phyloP scores from a whole-genome alignment of 371 early-diverging fungal genomes.

The Haplosporangium sp. region DNA sequence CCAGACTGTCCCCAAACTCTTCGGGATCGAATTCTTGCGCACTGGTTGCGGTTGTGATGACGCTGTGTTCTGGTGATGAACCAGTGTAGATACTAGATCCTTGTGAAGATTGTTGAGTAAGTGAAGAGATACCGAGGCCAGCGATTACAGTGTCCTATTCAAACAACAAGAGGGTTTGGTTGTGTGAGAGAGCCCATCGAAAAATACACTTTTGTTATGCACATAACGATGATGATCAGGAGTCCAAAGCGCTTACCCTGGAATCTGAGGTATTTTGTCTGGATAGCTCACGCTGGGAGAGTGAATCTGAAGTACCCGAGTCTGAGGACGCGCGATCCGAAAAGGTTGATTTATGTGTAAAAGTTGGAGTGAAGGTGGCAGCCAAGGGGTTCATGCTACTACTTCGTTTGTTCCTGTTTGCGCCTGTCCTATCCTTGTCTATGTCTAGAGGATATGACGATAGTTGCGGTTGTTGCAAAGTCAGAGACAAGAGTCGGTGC shows the following conservation, averaged over 20 bases:
- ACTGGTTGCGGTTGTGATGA: neutral
- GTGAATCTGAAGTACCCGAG: neutral
- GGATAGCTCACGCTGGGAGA: neutral
- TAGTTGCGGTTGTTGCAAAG: too few relatives aligned
- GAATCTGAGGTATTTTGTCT: constrained; percentile 16
- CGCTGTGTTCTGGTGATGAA: neutral
- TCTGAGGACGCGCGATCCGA: constrained; percentile 23
- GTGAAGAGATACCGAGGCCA: constrained; percentile 34
- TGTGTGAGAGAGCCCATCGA: neutral
- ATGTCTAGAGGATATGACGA: neutral
- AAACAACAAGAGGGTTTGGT: neutral
- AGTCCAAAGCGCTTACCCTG: neutral
- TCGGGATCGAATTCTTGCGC: constrained; percentile 26
- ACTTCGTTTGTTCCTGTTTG: constrained; percentile 19
- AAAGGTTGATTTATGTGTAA: constrained; percentile 17
- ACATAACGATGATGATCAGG: neutral
- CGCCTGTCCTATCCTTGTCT: constrained; percentile 2
- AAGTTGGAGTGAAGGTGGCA: constrained; percentile 42
- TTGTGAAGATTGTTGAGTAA: constrained; percentile 5
- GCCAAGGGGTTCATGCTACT: constrained; percentile 50
- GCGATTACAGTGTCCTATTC: constrained; percentile 32
- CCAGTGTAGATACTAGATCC: constrained; percentile 2
- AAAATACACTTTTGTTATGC: neutral
- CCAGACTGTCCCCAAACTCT: constrained; percentile 18
- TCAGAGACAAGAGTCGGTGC: too few relatives aligned